phyloP scores from a whole-genome alignment of 495 filamentous ascomycete species.

The Bathelium albidoporum region DNA sequence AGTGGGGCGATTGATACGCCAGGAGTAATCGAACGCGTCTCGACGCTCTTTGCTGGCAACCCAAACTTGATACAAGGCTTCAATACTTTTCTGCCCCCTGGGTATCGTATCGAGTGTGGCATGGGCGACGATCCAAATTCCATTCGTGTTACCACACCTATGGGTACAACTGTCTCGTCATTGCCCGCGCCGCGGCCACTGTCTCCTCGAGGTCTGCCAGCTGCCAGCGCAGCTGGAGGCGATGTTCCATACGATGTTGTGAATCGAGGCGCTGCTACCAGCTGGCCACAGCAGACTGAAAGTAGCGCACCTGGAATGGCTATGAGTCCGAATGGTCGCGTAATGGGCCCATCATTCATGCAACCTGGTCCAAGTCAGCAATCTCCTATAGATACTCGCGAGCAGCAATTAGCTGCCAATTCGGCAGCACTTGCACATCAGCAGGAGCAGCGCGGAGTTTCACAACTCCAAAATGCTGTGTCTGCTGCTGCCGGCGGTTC shows the following conservation, averaged over 20 bases:
- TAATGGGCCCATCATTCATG: neutral
- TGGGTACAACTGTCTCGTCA: slow-evolving; percentile 58
- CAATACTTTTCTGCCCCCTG: slow-evolving; percentile 95
- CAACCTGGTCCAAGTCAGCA: neutral
- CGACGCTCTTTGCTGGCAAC: slow-evolving; percentile 91
- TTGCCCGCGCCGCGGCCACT: slow-evolving; percentile 44
- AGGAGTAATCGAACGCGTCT: slow-evolving; percentile 94
- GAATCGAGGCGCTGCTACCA: slow-evolving; percentile 11
- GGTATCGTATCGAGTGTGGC: slow-evolving; percentile 95
- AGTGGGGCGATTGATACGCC: slow-evolving; percentile 98
- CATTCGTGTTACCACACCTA: slow-evolving; percentile 94
- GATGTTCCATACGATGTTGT: slow-evolving; percentile 19
- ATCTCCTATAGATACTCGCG: slow-evolving; percentile 23
- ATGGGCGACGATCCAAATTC: slow-evolving; percentile 83
- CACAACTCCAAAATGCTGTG: slow-evolving; percentile 66
- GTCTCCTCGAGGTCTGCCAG: slow-evolving; percentile 30
- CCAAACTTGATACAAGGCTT: slow-evolving; percentile 96
- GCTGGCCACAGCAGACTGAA: slow-evolving; percentile 11
- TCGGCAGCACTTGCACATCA: slow-evolving; percentile 51
- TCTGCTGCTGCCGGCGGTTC: slow-evolving; percentile 46
- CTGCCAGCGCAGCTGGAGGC: slow-evolving; percentile 12
- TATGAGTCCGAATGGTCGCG: neutral
- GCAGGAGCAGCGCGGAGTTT: slow-evolving; percentile 73
- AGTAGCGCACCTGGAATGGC: neutral
- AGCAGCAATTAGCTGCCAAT: slow-evolving; percentile 34